Base-by-base conservation (phyloP, 352 stramenopile genomes). In the Aphanomyces euteiches region DNA sequence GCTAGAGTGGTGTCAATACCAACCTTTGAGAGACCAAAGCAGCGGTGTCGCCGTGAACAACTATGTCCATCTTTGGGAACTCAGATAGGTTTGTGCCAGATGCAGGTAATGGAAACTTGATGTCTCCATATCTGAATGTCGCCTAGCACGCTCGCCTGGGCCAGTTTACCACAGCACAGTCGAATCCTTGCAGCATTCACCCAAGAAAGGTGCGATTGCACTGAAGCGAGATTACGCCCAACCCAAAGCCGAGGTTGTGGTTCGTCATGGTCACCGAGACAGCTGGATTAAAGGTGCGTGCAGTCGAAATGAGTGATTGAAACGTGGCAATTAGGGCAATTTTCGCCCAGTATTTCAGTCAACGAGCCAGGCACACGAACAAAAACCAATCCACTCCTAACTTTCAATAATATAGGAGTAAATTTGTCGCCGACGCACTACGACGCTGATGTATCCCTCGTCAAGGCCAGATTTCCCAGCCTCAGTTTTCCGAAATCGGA, bases 401-500 rank as follows among this genome's bases (percentile, higher is more conserved):
- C 57, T 37, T 28, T 59, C 47, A 50, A 40, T 28, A 39, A 71
- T 69, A 84, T 81, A 92, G 43, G 88, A 73, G 34, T 70, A 53
- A 70, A 87, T 48, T 72, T 82, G 17, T 85, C 86, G 3, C 83
- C 84, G 19, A 85, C 83, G 6, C 75, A 90, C 28, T 93, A 92
- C 66, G 79, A 92, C 66, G 77, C 80, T 40, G 91, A 80, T 58
- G 77, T 89, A n/a, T 78, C 87, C 34, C 74, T 78, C 8, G 79
- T 90, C 43, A 89, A 88, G 56, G 75, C 73, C 10, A 73, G 79
- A 40, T 83, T 85, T 7, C 86, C 86, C 0, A 85, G 87, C 41
- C 79, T 90, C 38, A 90, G 84, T 8, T 92, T 93, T 67, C 78
- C 86, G 1, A 92, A 92, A 54, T 92, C 86, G 21, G 79, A 73